Conservation (phyloP, 805 yeast genomes). For the Torulaspora quercuum region DNA sequence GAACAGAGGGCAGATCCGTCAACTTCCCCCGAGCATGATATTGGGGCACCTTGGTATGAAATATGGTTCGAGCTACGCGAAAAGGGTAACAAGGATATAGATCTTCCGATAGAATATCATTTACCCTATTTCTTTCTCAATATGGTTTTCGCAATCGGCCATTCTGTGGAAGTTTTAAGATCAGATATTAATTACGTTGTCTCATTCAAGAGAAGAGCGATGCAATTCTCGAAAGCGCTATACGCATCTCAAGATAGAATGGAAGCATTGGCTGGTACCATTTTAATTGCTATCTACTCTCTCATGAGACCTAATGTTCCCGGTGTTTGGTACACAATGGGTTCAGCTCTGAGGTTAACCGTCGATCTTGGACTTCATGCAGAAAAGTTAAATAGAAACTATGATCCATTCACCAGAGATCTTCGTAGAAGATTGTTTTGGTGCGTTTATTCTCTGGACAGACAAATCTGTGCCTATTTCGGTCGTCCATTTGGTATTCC, state of each 20-base stretch:
- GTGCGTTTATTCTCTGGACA: slow-evolving; percentile 83
- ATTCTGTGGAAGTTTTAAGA: slow-evolving; percentile 66
- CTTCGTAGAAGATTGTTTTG: slow-evolving; percentile 75
- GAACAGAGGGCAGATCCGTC: no score
- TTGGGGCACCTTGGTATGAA: slow-evolving; percentile 21
- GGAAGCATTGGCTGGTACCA: slow-evolving; percentile 68
- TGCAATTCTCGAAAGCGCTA: slow-evolving; percentile 53
- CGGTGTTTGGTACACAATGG: slow-evolving; percentile 89
- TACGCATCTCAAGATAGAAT: slow-evolving; percentile 56
- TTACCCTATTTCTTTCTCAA: slow-evolving; percentile 67
- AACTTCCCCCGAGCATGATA: slow-evolving; percentile 11
- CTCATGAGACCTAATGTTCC: slow-evolving; percentile 87
- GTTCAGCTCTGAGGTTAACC: slow-evolving; percentile 72
- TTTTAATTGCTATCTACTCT: slow-evolving; percentile 66
- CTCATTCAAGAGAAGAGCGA: slow-evolving; percentile 65
- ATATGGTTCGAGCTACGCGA: slow-evolving; percentile 44
- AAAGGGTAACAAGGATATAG: slow-evolving; percentile 37
- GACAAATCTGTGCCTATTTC: slow-evolving; percentile 80
- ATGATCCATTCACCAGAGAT: slow-evolving; percentile 59
- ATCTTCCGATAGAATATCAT: slow-evolving; percentile 47
- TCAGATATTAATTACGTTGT: slow-evolving; percentile 65
- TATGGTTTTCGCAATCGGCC: slow-evolving; percentile 75
- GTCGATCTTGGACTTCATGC: slow-evolving; percentile 83
- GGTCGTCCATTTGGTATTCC: slow-evolving; percentile 90
- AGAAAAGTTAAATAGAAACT: slow-evolving; percentile 45